phyloP scores from a whole-genome alignment of 1,139 yeast species.

The Pneumocystis wakefieldiae region DNA sequence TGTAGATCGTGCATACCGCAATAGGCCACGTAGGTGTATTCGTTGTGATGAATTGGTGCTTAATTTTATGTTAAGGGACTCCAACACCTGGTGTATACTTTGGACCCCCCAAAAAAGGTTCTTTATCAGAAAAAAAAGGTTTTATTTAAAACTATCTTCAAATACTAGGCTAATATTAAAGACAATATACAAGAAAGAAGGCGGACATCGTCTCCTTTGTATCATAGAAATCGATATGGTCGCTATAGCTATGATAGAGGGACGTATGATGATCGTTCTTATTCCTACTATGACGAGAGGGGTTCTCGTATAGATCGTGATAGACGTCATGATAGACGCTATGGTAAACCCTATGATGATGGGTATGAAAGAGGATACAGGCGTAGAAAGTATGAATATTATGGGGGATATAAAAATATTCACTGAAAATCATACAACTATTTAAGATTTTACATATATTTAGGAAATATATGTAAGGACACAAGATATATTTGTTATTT shows the following conservation, averaged over 20 bases:
- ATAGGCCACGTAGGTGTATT: conserved; percentile 21
- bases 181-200: too few relatives aligned
- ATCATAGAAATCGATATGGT: conserved; percentile 11
- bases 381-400: not conserved
- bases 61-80: conserved; percentile 14
- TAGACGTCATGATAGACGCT: not conserved
- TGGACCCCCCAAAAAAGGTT: conserved; percentile 25
- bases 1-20: conserved; percentile 26
- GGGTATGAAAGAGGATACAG: not conserved
- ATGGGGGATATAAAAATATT: not conserved
- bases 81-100: conserved; percentile 31
- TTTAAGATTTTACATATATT: not conserved
- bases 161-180: too few relatives aligned
- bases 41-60: not conserved
- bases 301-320: not conserved
- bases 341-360: not conserved
- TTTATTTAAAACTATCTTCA: too few relatives aligned
- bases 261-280: not conserved
- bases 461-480: not conserved
- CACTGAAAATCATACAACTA: not conserved
- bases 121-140: not conserved
- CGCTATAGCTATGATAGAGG: not conserved
- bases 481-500: too few relatives aligned
- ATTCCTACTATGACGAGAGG: not conserved
- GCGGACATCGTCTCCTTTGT: not conserved